These are phyloP conservation scores for Malassezia japonica DNA, from an alignment of 1,284 basidiomycete genomes.

Conservation along the genomic window DNA sequence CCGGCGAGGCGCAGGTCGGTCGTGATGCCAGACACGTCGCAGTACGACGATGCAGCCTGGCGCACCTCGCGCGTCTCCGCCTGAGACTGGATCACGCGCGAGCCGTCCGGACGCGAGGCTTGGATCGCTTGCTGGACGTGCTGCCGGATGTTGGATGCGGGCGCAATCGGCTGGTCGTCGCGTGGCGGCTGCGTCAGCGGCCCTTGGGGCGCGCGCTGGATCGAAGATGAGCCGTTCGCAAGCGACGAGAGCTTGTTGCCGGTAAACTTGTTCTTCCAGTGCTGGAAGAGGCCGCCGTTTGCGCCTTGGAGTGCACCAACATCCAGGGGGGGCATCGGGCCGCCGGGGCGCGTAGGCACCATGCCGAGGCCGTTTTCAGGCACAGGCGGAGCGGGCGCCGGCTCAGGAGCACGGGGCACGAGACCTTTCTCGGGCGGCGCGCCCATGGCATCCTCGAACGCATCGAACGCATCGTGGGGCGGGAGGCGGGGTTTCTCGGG, in stretches of 20 bases:
- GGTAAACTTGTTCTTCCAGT: constrained; percentile 23
- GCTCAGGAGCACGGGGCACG: too few species aligned
- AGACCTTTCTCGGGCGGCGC: too few species aligned
- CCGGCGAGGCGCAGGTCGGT: constrained; percentile 48
- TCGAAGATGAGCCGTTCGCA: constrained; percentile 35
- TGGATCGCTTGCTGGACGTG: constrained; percentile 47
- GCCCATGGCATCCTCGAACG: too few species aligned
- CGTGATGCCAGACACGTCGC: constrained; percentile 46
- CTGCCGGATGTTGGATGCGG: constrained; percentile 33
- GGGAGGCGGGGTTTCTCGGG: too few species aligned
- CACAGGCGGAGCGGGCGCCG: neutral
- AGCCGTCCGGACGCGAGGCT: constrained; percentile 48
- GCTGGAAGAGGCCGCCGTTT: constrained; percentile 22
- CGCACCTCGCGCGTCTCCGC: constrained; percentile 47
- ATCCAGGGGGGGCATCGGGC: neutral
- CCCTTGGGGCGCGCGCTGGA: constrained; percentile 16
- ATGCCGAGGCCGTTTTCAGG: neutral
- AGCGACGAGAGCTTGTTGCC: constrained; percentile 26
- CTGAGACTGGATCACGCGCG: constrained; percentile 43
- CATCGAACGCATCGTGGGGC: too few species aligned
- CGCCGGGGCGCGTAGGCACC: too few species aligned
- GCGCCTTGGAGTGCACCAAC: neutral
- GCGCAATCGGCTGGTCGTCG: constrained; percentile 1
- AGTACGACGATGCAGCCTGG: constrained; percentile 48
- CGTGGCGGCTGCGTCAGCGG: neutral